phyloP scores from a whole-genome alignment of 208 protist species.

The Leishmania gerbilli region DNA sequence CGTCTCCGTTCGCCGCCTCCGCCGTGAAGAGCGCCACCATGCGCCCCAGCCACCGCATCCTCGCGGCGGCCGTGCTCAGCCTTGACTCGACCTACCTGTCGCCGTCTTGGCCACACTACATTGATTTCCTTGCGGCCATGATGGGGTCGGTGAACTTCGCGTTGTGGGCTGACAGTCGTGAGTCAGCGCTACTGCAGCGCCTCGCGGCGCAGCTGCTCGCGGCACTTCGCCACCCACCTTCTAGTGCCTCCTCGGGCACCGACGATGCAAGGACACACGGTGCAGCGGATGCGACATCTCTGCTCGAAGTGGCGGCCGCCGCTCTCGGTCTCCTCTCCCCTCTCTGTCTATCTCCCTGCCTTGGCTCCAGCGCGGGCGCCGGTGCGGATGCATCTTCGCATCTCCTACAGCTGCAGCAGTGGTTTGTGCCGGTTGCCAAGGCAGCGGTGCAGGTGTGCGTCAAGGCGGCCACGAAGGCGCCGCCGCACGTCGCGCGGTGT shows the following conservation, averaged over 20 bases:
- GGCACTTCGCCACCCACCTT: conserved; percentile 15
- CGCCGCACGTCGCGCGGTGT: not conserved
- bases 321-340: conserved; percentile 62
- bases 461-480: conserved; percentile 2
- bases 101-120: conserved; percentile 36
- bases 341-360: conserved; percentile 59
- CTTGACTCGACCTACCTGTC: conserved; percentile 18
- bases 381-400: conserved; percentile 5
- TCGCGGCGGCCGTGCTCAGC: conserved; percentile 44
- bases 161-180: conserved; percentile 52
- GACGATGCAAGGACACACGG: not conserved
- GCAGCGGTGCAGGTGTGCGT: conserved; percentile 32
- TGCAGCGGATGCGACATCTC: not conserved
- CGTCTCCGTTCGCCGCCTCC: not conserved
- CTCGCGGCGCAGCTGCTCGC: conserved; percentile 27
- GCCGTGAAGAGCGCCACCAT: conserved; percentile 10
- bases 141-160: conserved; percentile 47
- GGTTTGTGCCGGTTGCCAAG: conserved; percentile 40
- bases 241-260: not conserved
- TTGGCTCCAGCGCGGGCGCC: conserved; percentile 7
- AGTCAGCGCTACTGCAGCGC: conserved; percentile 29
- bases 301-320: conserved; percentile 34
- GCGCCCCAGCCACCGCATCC: conserved; percentile 55
- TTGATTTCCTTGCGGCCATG: conserved; percentile 44
- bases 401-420: conserved; percentile 40